Evolutionary conservation across 2,329 filamentous ascomycete genomes (phyloP).

Genomic region (Curvularia sp.): DNA sequence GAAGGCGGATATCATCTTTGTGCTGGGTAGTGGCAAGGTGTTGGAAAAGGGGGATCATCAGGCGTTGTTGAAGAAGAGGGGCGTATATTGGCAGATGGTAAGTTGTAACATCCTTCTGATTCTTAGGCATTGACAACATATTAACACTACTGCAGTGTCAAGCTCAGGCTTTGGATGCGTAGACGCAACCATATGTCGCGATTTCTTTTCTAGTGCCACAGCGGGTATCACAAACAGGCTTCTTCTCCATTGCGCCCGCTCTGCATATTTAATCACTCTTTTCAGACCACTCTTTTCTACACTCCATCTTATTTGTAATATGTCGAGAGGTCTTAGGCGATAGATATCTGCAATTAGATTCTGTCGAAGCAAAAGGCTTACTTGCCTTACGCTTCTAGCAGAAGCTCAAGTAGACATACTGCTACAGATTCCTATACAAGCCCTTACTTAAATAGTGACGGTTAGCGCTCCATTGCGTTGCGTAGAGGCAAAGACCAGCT

Average conservation of each 20-base stretch:
- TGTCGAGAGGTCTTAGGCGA: not conserved
- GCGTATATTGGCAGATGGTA: conserved; percentile 49
- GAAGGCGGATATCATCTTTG: conserved; percentile 50
- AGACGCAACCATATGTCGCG: not conserved
- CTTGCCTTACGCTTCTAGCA: no score
- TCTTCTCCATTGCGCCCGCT: not conserved
- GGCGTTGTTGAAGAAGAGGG: conserved; percentile 37
- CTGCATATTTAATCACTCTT: not conserved
- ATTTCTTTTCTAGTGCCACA: not conserved
- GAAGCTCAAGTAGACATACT: no score
- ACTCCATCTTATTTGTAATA: not conserved
- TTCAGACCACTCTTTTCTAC: not conserved
- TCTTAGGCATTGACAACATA: not conserved
- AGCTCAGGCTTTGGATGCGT: conserved; percentile 50
- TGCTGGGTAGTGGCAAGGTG: conserved; percentile 45
- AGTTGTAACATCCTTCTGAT: conserved; percentile 5
- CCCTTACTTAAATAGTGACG: no score
- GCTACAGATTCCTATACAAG: no score
- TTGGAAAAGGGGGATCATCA: conserved; percentile 47
- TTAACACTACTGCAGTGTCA: conserved; percentile 39
- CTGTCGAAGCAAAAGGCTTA: no score
- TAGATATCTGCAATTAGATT: not conserved
- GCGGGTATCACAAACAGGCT: not conserved
- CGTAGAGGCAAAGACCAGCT: no score
- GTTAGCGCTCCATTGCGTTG: no score